These are phyloP conservation scores for Aegilops longissima DNA, from an alignment of 176 grass and related monocot species.

Conservation along the genomic window DNA sequence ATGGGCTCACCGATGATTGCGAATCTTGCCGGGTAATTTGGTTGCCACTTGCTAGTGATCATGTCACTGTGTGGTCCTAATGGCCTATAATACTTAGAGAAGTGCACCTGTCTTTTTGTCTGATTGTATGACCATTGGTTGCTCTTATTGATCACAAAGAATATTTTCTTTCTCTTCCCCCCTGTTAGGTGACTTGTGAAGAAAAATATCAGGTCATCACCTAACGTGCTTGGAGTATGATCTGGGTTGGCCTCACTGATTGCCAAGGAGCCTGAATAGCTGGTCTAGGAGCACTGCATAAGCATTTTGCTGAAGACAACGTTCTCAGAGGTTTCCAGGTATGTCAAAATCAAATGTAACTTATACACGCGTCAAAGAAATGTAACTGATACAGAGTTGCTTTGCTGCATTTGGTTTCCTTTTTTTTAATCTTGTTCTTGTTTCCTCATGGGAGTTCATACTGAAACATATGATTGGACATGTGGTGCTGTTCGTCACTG, in stretches of 20 bases:
- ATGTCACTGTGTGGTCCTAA: neutral
- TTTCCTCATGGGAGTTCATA: neutral
- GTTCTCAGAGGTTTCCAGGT: conserved; percentile 11
- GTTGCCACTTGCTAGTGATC: neutral
- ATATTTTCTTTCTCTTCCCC: neutral
- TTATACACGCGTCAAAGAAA: neutral
- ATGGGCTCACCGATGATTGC: neutral
- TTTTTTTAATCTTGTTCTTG: neutral
- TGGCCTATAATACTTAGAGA: neutral
- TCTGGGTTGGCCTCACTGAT: conserved; percentile 13
- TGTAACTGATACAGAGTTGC: neutral
- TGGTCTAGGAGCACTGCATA: conserved; percentile 1
- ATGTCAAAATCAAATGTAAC: neutral
- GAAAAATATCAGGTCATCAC: neutral
- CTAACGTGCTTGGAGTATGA: conserved; percentile 6
- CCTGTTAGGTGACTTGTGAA: neutral
- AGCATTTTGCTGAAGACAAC: neutral
- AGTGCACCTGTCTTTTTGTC: conserved; percentile 6
- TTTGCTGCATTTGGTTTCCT: neutral
- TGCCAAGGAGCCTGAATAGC: neutral
- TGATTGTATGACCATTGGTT: conserved; percentile 8
- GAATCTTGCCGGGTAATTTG: conserved; percentile 15
- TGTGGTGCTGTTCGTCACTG: neutral
- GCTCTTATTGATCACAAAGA: neutral
- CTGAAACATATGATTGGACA: neutral